These are phyloP conservation scores for Exophiala sp. DNA, from an alignment of 2,329 filamentous ascomycete genomes.

Conservation along the genomic window DNA sequence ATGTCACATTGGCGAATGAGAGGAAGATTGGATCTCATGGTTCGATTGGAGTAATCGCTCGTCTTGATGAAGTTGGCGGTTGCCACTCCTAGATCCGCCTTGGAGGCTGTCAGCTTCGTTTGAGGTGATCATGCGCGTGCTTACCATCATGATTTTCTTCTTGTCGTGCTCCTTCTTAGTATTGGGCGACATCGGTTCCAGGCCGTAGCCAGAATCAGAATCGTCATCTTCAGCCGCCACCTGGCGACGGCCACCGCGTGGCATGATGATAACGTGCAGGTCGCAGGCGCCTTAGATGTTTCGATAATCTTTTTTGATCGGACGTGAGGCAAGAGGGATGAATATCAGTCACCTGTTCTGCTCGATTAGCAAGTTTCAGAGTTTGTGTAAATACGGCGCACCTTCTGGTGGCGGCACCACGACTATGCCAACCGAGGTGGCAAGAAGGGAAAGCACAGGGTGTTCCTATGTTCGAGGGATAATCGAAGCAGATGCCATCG, in stretches of 20 bases:
- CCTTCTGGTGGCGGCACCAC: too few species aligned
- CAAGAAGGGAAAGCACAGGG: too few species aligned
- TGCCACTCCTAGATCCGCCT: constrained; percentile 39
- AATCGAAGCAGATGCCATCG: too few species aligned
- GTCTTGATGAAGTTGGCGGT: constrained; percentile 39
- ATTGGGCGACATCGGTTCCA: constrained; percentile 7
- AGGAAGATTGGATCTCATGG: constrained; percentile 15
- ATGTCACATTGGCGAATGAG: constrained; percentile 34
- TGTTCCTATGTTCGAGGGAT: too few species aligned
- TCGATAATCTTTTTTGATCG: not conserved
- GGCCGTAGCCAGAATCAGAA: not conserved
- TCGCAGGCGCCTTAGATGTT: not conserved
- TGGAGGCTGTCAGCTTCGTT: constrained; percentile 1
- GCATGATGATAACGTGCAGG: not conserved
- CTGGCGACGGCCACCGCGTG: not conserved
- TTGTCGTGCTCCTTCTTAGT: constrained; percentile 3
- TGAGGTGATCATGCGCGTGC: not conserved
- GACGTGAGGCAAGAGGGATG: not conserved
- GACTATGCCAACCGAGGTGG: too few species aligned
- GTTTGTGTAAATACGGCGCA: too few species aligned
- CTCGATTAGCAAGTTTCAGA: too few species aligned
- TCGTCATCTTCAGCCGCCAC: not conserved
- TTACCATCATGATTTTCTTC: constrained; percentile 7
- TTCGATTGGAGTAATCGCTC: constrained; percentile 24
- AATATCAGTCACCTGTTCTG: not conserved